These are phyloP conservation scores for Gymnopilus dilepis DNA, from an alignment of 768 basidiomycete genomes.

Conservation along the genomic window DNA sequence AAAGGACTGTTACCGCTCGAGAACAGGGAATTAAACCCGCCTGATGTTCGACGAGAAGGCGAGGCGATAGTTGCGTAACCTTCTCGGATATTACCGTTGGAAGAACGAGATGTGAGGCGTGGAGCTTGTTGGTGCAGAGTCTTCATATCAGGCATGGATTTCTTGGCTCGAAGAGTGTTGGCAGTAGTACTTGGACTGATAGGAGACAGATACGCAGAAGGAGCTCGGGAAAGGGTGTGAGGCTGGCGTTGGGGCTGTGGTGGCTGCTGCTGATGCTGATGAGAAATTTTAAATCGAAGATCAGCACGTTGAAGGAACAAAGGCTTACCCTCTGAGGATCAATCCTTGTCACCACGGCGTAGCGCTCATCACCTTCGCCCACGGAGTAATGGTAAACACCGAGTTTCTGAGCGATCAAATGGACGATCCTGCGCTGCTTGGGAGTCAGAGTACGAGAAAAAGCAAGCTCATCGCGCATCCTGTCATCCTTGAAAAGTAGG, in stretches of 20 bases:
- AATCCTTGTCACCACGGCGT: slow-evolving; percentile 92
- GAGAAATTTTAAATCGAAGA: slow-evolving; percentile 17
- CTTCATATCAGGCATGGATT: slow-evolving; percentile 99
- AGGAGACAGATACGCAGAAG: slow-evolving; percentile 78
- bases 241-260: slow-evolving; percentile 52
- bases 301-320: slow-evolving; percentile 33
- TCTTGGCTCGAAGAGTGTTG: slow-evolving; percentile 84
- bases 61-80: slow-evolving; percentile 89
- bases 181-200: slow-evolving; percentile 46
- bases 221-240: slow-evolving; percentile 79
- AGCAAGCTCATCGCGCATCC: slow-evolving; percentile 95
- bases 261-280: slow-evolving; percentile 44
- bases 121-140: slow-evolving; percentile 81
- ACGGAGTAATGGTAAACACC: slow-evolving; percentile 94
- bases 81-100: slow-evolving; percentile 87
- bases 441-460: slow-evolving; percentile 88
- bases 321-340: slow-evolving; percentile 74
- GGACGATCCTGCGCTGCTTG: slow-evolving; percentile 90
- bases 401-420: slow-evolving; percentile 95
- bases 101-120: slow-evolving; percentile 78
- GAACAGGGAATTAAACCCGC: slow-evolving; percentile 75
- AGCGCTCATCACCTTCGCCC: slow-evolving; percentile 91
- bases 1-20: slow-evolving; percentile 53
- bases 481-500: slow-evolving; percentile 96
- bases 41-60: slow-evolving; percentile 77